phyloP scores from a whole-genome alignment of 164 flowering plant genomes.

The Vitis riparia region DNA sequence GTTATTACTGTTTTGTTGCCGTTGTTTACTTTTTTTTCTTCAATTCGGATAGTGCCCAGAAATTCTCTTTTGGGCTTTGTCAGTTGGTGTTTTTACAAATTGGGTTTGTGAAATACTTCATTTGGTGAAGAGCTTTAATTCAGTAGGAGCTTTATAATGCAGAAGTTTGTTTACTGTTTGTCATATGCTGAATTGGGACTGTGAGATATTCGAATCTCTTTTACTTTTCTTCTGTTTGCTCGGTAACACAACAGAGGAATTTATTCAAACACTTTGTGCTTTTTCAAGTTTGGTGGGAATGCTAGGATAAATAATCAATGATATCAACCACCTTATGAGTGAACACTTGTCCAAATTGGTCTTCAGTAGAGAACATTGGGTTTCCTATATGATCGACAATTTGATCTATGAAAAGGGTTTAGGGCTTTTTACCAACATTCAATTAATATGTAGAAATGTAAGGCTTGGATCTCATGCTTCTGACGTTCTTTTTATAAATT shows the following conservation, averaged over 20 bases:
- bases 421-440: too few relatives aligned
- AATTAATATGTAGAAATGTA: too few relatives aligned
- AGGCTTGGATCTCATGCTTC: too few relatives aligned
- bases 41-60: neutral
- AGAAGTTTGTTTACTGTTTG: neutral
- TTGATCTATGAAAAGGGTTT: too few relatives aligned
- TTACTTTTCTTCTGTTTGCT: neutral
- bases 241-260: neutral
- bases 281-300: too few relatives aligned
- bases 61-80: neutral
- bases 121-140: neutral
- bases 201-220: neutral
- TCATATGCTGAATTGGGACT: neutral
- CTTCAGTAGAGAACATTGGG: too few relatives aligned
- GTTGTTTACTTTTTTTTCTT: neutral
- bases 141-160: neutral
- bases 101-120: neutral
- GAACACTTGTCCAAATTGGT: too few relatives aligned
- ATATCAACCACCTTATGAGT: too few relatives aligned
- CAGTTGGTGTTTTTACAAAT: neutral
- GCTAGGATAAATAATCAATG: too few relatives aligned
- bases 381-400: too few relatives aligned
- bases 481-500: too few relatives aligned
- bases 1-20: neutral
- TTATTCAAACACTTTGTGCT: neutral